Evolutionary conservation across 306 rosid genomes (phyloP).

Genomic region (Lathyrus aphaca): DNA sequence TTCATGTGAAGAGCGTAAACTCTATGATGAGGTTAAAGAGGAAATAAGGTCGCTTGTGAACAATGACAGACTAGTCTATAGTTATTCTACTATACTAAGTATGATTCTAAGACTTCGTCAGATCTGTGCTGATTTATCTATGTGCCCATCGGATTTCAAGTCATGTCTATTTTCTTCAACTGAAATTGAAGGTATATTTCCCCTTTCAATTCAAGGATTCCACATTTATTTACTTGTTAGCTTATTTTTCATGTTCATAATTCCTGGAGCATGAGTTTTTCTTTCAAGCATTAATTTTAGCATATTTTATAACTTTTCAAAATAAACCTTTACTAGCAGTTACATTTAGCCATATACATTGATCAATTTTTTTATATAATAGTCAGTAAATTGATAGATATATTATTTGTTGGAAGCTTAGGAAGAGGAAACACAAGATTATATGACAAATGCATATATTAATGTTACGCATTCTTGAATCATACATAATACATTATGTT

Average conservation of each 20-base stretch:
- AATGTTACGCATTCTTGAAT: not conserved
- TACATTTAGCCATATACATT: not conserved
- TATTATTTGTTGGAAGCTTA: not conserved
- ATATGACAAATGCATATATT: not conserved
- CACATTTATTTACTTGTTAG: slow-evolving; percentile 11
- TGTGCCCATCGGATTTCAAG: slow-evolving; percentile 67
- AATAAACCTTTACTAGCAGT: not conserved
- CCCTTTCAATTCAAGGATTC: not conserved
- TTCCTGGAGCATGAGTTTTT: slow-evolving; percentile 11
- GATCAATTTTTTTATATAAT: not conserved
- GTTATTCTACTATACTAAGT: slow-evolving; percentile 61
- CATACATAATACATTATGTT: slow-evolving; percentile 1
- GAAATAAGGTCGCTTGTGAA: slow-evolving; percentile 45
- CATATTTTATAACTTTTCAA: not conserved
- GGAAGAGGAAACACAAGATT: not conserved
- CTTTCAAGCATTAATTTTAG: not conserved
- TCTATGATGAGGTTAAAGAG: slow-evolving; percentile 63
- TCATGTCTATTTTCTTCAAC: slow-evolving; percentile 47
- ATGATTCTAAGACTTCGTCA: slow-evolving; percentile 76
- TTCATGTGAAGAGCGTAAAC: slow-evolving; percentile 65
- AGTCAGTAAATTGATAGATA: slow-evolving; percentile 5
- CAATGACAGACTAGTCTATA: slow-evolving; percentile 32
- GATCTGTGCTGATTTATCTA: slow-evolving; percentile 66
- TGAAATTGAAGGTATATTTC: slow-evolving; percentile 64
- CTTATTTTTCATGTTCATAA: slow-evolving; percentile 18